Evolutionary conservation across 164 flowering plant genomes (phyloP), one percentile per base, ranked within the genome.

Genomic region (Kingdonia uniflora): DNA sequence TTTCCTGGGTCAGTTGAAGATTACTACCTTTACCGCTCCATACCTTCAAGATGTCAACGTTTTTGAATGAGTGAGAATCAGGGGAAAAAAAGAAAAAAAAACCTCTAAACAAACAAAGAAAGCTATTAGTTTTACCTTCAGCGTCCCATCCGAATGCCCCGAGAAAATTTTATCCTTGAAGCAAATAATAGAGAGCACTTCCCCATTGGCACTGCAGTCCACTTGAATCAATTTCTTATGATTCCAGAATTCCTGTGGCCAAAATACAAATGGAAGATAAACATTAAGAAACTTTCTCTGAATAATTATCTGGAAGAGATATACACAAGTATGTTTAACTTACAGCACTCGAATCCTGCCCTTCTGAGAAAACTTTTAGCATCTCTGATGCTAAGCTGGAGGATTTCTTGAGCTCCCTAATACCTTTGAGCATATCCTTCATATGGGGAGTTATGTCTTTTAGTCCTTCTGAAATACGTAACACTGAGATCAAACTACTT

Each of bases 91-190:
- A 41, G 1, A 41, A 2, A 41, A 37, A 37, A 41, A 2, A 14
- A 16, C 44, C 15, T 41, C 44, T 41, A 16, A 16, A 41, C 15
- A 16, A 41, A 41, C n/a, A 41, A 14, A 16, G 4, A n/a, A 41
- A 16, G 17, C 23, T 46, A 52, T n/a, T 19, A n/a, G 42, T 14
- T 37, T 43, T 26, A 85, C 95, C 81, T 84, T 86, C 42, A 86
- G 74, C 21, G 80, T 75, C 56, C 95, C 95, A 70, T 86, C 91
- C 51, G 88, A 71, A 67, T 83, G 95, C 42, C 95, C 91, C 35
- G 91, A 82, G 64, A 78, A 80, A 49, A 81, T 76, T 55, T 64
- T 75, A 44, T 72, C 83, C 42, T 68, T 76, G 81, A 65, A 80
- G 72, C 80, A 78, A 54, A 62, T 65, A 3, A 83, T 63, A 11